These are phyloP conservation scores for Hordeum vulgare DNA, from an alignment of 176 grass and related monocot species.

Conservation along the genomic window MorexV3_pseudomolecules_assembly NC_058519.1:591691557-591692056, in stretches of 20 bases:
- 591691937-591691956: constrained; percentile 29
- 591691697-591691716: not conserved
- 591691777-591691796: not conserved
- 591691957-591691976: not conserved
- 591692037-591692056: not conserved
- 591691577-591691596: constrained; percentile 9
- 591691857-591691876: constrained; percentile 32
- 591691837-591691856: not conserved
- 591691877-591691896: constrained; percentile 60
- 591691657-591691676: not conserved
- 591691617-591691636: not conserved
- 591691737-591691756: not conserved
- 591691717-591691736: not conserved
- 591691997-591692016: not conserved
- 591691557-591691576: constrained; percentile 16
- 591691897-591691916: constrained; percentile 39
- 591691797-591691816: not conserved
- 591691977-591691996: not conserved
- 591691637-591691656: not conserved
- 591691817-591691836: not conserved
- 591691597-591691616: not conserved
- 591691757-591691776: not conserved
- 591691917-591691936: constrained; percentile 8
- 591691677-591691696: not conserved
- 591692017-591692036: not conserved